Base-by-base conservation (phyloP, 2,329 filamentous ascomycete species). In the Gaeumannomyces sp. region DNA sequence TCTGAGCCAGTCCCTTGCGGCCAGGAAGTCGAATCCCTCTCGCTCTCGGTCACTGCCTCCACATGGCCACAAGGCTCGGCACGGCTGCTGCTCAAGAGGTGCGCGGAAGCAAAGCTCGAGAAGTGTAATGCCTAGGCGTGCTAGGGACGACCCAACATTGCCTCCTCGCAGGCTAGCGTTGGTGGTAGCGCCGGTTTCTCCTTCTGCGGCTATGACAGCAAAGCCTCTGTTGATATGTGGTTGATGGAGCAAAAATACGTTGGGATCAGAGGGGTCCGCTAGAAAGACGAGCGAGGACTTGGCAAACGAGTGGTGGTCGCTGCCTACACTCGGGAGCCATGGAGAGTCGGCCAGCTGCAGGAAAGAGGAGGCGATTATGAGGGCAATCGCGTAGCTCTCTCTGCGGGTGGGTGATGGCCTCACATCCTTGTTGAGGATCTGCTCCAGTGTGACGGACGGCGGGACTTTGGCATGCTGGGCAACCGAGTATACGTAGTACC, bases 21-120 rank as follows among this genome's bases (percentile, higher is more conserved):
- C 59, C 59, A 33, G 29, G 19, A 35, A 22, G 25, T 60, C 59
- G 14, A 60, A 60, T 5, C 22, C 29, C 3, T 60, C 59, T 10
- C 59, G 29, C 29, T 31, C 35, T n/a, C 29, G 28, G 10, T 60
- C 59, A 2, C 8, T 60, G 16, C 25, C 59, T 29, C 59, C 59
- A 35, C 29, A 8, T 27, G 59, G 59, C 25, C 29, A 22, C 31
- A 14, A 25, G 16, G 29, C 25, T 25, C 29, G 19, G 31, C 22
- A 27, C 22, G 29, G 31, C 29, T 60, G 59, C 19, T 31, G 38
- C 31, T 60, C 31, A 22, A 60, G 22, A n/a, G 59, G n/a, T 16
- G n/a, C 7, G 22, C 59, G 31, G 8, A 60, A 60, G 31, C 59
- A 38, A 6, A 60, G 59, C 59, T 60, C 59, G 11, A 60, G 59